Evolutionary conservation across 352 stramenopile genomes (phyloP).

Genomic region (Pythium aristosporum): DNA sequence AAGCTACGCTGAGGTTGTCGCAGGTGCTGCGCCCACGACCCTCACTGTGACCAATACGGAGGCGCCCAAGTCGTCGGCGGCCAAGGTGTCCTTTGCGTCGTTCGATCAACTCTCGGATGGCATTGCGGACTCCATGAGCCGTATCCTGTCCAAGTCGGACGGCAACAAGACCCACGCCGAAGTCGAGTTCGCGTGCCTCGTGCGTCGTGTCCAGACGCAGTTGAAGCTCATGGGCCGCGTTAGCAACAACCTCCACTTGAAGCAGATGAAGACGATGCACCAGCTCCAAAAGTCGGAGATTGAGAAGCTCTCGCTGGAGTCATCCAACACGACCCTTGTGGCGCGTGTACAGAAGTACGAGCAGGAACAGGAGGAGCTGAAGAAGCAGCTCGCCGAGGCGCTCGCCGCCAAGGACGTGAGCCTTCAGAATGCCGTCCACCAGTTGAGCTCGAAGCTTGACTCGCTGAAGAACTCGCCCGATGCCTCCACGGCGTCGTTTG

Average conservation of each 20-base stretch:
- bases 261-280: slow-evolving; percentile 36
- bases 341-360: slow-evolving; percentile 34
- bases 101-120: slow-evolving; percentile 33
- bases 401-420: slow-evolving; percentile 17
- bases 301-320: slow-evolving; percentile 36
- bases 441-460: slow-evolving; percentile 16
- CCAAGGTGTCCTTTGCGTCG: slow-evolving; percentile 18
- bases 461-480: slow-evolving; percentile 18
- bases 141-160: slow-evolving; percentile 38
- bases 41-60: slow-evolving; percentile 38
- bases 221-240: slow-evolving; percentile 44
- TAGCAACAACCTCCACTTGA: slow-evolving; percentile 35
- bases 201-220: slow-evolving; percentile 42
- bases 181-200: slow-evolving; percentile 37
- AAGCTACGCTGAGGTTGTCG: slow-evolving; percentile 33
- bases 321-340: slow-evolving; percentile 32
- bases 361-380: slow-evolving; percentile 36
- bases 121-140: slow-evolving; percentile 39
- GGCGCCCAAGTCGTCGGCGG: slow-evolving; percentile 10
- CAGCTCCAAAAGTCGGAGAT: slow-evolving; percentile 36
- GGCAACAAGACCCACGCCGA: slow-evolving; percentile 30
- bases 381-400: slow-evolving; percentile 25
- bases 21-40: slow-evolving; percentile 28
- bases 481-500: slow-evolving; percentile 13
- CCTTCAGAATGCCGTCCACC: slow-evolving; percentile 10